Conservation (phyloP, 495 filamentous ascomycete species). For the Xylaria telfairii region DNA sequence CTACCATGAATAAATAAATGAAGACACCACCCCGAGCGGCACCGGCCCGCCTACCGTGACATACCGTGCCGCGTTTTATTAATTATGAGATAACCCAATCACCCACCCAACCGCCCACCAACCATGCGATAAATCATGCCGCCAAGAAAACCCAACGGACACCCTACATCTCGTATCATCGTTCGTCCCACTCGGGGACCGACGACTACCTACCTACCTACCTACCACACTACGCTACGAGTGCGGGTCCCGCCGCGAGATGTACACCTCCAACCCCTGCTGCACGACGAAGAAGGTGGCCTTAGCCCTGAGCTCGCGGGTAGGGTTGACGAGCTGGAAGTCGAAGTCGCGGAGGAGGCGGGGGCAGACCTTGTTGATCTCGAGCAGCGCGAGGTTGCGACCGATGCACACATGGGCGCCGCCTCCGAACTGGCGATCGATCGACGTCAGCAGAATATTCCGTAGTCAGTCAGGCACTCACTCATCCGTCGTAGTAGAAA, state of each 20-base stretch:
- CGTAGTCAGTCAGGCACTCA: background rate
- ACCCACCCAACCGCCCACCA: background rate
- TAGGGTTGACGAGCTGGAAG: constrained; percentile 56
- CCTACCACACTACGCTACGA: no score
- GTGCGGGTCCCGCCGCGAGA: constrained; percentile 33
- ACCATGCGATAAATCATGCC: background rate
- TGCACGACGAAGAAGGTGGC: constrained; percentile 63
- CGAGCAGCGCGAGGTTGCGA: constrained; percentile 59
- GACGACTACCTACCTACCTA: no score
- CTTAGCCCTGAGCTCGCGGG: constrained; percentile 51
- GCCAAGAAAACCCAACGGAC: background rate
- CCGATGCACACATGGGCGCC: constrained; percentile 62
- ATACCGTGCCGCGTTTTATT: background rate
- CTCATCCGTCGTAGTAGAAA: background rate
- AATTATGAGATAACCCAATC: constrained; percentile 5
- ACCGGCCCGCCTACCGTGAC: background rate
- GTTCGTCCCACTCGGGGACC: background rate
- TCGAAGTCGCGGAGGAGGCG: constrained; percentile 56
- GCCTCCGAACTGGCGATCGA: constrained; percentile 51
- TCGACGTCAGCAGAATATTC: background rate
- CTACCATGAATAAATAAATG: background rate
- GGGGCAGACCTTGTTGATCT: constrained; percentile 64
- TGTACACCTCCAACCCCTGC: constrained; percentile 53
- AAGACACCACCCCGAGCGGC: background rate
- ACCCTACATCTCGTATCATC: background rate